Percentiles rank a stretch among this genome's conserved stretches.
These are phyloP conservation scores for Rhododendron ovatum DNA, from an alignment of 148 eudicot genomes.

Conservation along the genomic window DNA sequence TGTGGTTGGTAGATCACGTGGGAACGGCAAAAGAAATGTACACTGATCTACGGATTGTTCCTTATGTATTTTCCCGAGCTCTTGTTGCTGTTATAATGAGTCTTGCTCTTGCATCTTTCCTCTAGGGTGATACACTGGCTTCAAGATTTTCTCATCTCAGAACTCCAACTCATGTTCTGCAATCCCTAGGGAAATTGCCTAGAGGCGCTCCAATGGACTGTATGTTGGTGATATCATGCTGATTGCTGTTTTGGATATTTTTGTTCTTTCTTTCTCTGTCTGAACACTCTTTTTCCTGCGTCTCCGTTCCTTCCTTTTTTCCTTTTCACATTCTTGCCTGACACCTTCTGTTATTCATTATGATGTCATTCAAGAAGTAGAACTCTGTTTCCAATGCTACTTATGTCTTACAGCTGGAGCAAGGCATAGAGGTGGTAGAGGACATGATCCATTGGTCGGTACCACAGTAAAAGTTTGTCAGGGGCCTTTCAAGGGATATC, in stretches of 20 bases:
- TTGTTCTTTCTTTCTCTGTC: not conserved
- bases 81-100: conserved; percentile 1
- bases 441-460: conserved; percentile 81
- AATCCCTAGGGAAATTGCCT: conserved; percentile 76
- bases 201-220: conserved; percentile 64
- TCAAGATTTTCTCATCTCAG: conserved; percentile 53
- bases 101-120: not conserved
- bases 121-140: conserved; percentile 52
- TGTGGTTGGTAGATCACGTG: conserved; percentile 85
- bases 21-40: conserved; percentile 64
- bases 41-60: not conserved
- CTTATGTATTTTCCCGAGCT: not conserved
- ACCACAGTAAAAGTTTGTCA: conserved; percentile 63
- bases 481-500: conserved; percentile 87
- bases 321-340: not conserved
- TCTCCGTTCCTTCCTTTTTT: not conserved
- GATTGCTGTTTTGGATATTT: not conserved
- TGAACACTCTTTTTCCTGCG: not conserved
- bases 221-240: conserved; percentile 30
- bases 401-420: conserved; percentile 58
- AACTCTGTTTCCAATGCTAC: conserved; percentile 4
- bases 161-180: conserved; percentile 59
- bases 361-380: not conserved
- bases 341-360: not conserved
- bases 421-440: conserved; percentile 85